phyloP scores from a whole-genome alignment of 169 alveolate species.

The Eimeria falciformis region DNA sequence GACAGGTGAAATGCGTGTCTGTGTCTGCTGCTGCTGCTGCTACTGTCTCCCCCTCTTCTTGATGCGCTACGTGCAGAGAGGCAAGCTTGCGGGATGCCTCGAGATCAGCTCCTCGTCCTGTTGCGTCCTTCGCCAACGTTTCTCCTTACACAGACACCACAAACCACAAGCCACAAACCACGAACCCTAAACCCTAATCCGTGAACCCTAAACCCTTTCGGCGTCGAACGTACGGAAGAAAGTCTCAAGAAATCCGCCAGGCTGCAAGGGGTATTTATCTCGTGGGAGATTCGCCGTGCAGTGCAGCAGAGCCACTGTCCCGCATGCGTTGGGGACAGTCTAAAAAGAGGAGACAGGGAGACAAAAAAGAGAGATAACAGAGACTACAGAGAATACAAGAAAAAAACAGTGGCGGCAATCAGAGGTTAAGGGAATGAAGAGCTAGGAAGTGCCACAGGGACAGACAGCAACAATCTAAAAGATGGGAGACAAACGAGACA shows the following conservation, averaged over 20 bases:
- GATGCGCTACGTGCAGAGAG: neutral
- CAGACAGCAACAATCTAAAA: no score
- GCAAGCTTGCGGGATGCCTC: neutral
- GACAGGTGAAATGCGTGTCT: neutral
- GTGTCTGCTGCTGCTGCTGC: slow-evolving; percentile 43
- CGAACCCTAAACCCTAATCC: slow-evolving; percentile 10
- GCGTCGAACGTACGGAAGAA: slow-evolving; percentile 59
- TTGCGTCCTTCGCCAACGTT: neutral
- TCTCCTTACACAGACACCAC: no score
- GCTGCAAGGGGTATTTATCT: slow-evolving; percentile 43
- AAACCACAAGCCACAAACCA: slow-evolving; percentile 10
- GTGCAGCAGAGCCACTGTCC: slow-evolving; percentile 68
- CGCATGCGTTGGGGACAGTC: slow-evolving; percentile 72
- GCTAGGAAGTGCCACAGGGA: no score
- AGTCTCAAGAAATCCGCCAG: slow-evolving; percentile 1
- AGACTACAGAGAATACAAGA: neutral
- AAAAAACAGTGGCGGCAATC: neutral
- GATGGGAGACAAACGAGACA: no score
- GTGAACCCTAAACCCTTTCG: neutral
- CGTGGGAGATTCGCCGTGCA: slow-evolving; percentile 60
- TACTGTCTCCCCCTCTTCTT: neutral
- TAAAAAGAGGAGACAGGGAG: neutral
- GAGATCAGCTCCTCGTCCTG: neutral
- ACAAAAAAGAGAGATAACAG: neutral
- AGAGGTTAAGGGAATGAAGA: no score